Evolutionary conservation across 495 filamentous ascomycete species (phyloP).

Genomic region (Lophiostoma macrostomum): DNA sequence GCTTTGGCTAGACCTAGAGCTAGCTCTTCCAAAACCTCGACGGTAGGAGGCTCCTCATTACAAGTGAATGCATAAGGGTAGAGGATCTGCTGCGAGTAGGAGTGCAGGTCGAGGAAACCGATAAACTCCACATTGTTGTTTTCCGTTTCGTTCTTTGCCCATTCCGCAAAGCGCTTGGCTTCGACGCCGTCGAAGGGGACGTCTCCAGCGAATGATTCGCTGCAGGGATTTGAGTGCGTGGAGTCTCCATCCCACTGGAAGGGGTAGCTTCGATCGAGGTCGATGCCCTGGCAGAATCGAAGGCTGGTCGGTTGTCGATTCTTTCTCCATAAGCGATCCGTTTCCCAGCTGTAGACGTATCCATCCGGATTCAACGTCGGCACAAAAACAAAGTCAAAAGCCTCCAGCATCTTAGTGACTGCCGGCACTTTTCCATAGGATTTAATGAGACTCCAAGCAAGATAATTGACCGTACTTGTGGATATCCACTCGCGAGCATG

Average conservation of each 20-base stretch:
- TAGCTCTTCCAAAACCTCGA: slow-evolving; percentile 88
- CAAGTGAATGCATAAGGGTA: slow-evolving; percentile 92
- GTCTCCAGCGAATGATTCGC: slow-evolving; percentile 84
- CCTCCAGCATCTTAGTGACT: slow-evolving; percentile 72
- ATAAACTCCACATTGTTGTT: slow-evolving; percentile 68
- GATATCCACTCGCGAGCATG: slow-evolving; percentile 97
- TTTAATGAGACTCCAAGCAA: slow-evolving; percentile 85
- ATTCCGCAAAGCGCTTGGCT: slow-evolving; percentile 69
- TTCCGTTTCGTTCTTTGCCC: slow-evolving; percentile 80
- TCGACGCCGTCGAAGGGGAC: slow-evolving; percentile 81
- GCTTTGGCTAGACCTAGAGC: slow-evolving; percentile 87
- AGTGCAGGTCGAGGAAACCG: slow-evolving; percentile 86
- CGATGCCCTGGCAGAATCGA: slow-evolving; percentile 79
- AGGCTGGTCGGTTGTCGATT: slow-evolving; percentile 82
- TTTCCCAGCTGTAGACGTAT: slow-evolving; percentile 89
- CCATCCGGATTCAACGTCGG: slow-evolving; percentile 92
- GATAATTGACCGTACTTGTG: slow-evolving; percentile 83
- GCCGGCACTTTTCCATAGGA: slow-evolving; percentile 64
- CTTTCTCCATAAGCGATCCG: slow-evolving; percentile 92
- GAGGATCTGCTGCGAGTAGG: slow-evolving; percentile 91
- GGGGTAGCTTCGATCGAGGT: slow-evolving; percentile 81
- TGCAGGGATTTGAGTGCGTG: slow-evolving; percentile 75
- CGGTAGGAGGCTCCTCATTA: slow-evolving; percentile 67
- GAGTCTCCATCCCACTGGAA: slow-evolving; percentile 73
- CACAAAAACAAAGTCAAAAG: slow-evolving; percentile 84